Conservation (phyloP, 2,329 filamentous ascomycete genomes). For the Dryadomyces quercivorus region DNA sequence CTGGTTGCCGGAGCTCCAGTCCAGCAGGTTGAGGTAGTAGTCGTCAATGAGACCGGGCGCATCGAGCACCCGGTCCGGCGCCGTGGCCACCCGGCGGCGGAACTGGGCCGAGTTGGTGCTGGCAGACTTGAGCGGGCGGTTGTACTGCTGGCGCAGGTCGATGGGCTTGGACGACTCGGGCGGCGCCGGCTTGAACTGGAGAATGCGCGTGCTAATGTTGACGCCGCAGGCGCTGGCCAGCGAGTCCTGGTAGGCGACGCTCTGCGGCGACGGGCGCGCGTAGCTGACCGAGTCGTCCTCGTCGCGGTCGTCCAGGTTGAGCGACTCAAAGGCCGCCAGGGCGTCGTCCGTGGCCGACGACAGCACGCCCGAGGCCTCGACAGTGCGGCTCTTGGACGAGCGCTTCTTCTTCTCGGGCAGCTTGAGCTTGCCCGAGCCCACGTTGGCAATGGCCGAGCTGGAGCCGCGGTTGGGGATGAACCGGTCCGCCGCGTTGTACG, state of each 20-base stretch:
- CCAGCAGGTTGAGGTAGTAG: slow-evolving; percentile 96
- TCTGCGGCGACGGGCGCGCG: slow-evolving; percentile 72
- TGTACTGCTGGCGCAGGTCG: slow-evolving; percentile 94
- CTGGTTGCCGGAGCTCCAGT: slow-evolving; percentile 97
- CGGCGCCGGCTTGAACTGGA: slow-evolving; percentile 96
- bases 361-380: slow-evolving; percentile 64
- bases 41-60: slow-evolving; percentile 93
- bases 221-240: slow-evolving; percentile 44
- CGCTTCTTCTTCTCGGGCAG: slow-evolving; percentile 50
- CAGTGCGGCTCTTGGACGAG: slow-evolving; percentile 47
- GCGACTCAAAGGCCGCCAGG: slow-evolving; percentile 63
- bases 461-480: slow-evolving; percentile 92
- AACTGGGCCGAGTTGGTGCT: slow-evolving; percentile 69
- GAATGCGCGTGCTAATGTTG: slow-evolving; percentile 84
- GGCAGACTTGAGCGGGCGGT: slow-evolving; percentile 77
- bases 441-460: slow-evolving; percentile 76
- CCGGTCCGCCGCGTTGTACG: slow-evolving; percentile 72
- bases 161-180: slow-evolving; percentile 98
- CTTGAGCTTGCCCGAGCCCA: slow-evolving; percentile 74
- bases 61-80: slow-evolving; percentile 90
- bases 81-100: slow-evolving; percentile 82
- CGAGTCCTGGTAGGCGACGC: slow-evolving; percentile 32
- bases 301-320: slow-evolving; percentile 65
- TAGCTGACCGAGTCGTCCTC: slow-evolving; percentile 57
- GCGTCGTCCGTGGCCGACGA: slow-evolving; percentile 72